Base-by-base conservation (phyloP, 73 alveolate species). In the Uronychia setigera region DNA sequence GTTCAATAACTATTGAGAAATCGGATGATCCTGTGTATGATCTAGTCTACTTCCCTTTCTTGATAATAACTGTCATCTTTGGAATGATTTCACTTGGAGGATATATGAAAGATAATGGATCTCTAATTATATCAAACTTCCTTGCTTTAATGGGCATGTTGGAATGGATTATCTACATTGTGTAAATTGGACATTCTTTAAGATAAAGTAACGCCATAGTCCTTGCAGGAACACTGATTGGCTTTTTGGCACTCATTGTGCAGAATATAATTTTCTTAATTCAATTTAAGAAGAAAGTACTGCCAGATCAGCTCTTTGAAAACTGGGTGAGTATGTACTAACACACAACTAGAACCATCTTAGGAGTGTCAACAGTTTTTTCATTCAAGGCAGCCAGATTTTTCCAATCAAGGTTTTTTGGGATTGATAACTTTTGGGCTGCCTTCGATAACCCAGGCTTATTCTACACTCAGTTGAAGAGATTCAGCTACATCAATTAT, bases 381-480 rank as follows among this genome's bases (percentile, higher is more conserved):
- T 74, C 76, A 29, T 85, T 85, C 86, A 85, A 78, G 30, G 13
- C 77, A 5, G 76, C 31, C 78, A 85, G 91, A 58, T 58, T 76
- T 59, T 32, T 77, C 74, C 77, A 77, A 58, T 81, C 74, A 0
- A 34, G 86, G 28, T 85, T 85, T 13, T 77, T 35, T 31, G 86
- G 86, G 26, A 77, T 31, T 29, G 91, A 85, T 30, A 1, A 76
- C 35, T 85, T 85, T 33, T 74, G 77, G 32, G 91, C 91, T 26
- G 81, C 86, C 19, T 85, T 85, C 79, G 91, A 85, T 1, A 75
- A 85, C 25, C 87, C 91, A 0, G 86, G 77, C 28, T 59, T 30
- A 1, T 85, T 85, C 77, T 85, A 35, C 32, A 34, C 35, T 32
- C 91, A 80, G 1, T 77, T 85, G 34, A 78, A 83, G 27, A 34